A percentile compares a stretch with the other conserved stretches of the same genome.
phyloP scores from a whole-genome alignment of 495 filamentous ascomycete species.

The Physcia stellaris region DNA sequence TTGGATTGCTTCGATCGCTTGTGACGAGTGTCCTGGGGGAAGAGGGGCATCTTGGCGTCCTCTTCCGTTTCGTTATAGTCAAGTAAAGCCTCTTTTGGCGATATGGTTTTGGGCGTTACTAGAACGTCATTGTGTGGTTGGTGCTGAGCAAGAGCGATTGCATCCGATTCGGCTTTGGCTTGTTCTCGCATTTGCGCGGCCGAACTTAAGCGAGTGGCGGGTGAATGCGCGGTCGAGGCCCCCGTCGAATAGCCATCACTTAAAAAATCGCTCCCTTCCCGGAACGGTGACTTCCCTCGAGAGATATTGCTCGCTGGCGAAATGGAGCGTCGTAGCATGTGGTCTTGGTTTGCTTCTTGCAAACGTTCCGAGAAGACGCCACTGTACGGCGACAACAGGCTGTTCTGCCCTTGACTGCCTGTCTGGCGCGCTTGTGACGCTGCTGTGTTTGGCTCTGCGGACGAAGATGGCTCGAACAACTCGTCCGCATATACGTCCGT shows the following conservation, averaged over 20 bases:
- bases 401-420: too few species aligned
- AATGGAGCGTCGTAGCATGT: slow-evolving; percentile 45
- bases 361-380: slow-evolving; percentile 60
- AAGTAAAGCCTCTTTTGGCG: slow-evolving; percentile 82
- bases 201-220: slow-evolving; percentile 34
- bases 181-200: slow-evolving; percentile 46
- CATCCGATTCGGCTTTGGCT: slow-evolving; percentile 43
- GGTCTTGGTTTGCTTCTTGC: slow-evolving; percentile 63
- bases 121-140: slow-evolving; percentile 13
- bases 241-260: slow-evolving; percentile 19
- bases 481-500: slow-evolving; percentile 79
- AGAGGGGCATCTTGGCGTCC: slow-evolving; percentile 54
- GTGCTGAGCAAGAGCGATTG: slow-evolving; percentile 25
- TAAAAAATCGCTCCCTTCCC: slow-evolving; percentile 55
- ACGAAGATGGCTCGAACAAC: slow-evolving; percentile 56
- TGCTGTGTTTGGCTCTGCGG: slow-evolving; percentile 37
- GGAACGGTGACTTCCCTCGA: slow-evolving; percentile 74
- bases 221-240: slow-evolving; percentile 15
- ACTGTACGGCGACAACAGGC: slow-evolving; percentile 40
- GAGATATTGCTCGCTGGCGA: slow-evolving; percentile 39
- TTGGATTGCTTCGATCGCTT: slow-evolving; percentile 23
- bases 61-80: slow-evolving; percentile 68
- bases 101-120: slow-evolving; percentile 72
- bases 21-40: slow-evolving; percentile 33
- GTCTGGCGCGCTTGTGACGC: slow-evolving; percentile 27